A percentile compares a stretch with the other conserved stretches of the same genome.
These are phyloP conservation scores for Clonostachys chloroleuca DNA, from an alignment of 2,329 filamentous ascomycete genomes.

Conservation along the genomic window DNA sequence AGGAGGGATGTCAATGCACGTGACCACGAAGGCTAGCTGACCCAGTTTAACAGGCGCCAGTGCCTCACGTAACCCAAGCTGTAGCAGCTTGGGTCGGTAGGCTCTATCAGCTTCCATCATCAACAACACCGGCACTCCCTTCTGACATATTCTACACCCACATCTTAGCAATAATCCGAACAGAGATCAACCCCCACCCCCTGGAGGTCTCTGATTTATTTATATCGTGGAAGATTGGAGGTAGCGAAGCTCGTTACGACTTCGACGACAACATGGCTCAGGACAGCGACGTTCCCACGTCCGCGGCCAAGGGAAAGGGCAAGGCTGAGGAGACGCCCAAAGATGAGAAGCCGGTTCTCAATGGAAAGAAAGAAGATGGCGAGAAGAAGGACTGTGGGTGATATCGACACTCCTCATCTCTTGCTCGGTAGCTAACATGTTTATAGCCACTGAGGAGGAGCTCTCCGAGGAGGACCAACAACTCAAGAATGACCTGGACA, in stretches of 20 bases:
- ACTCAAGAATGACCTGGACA: constrained; percentile 95
- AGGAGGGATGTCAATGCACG: too few species aligned
- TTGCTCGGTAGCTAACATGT: constrained; percentile 1
- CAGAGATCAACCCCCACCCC: too few species aligned
- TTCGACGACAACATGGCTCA: constrained; percentile 71
- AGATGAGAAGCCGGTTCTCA: constrained; percentile 64
- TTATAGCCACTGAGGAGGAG: constrained; percentile 62
- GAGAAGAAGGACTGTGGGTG: constrained; percentile 40
- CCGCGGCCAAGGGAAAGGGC: constrained; percentile 92
- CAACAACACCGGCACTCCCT: constrained; percentile 1
- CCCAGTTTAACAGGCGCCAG: constrained; percentile 31
- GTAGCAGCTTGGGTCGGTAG: constrained; percentile 26
- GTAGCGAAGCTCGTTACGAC: background rate
- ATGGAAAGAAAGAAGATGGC: constrained; percentile 76
- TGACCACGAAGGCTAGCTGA: constrained; percentile 5
- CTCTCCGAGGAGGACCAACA: constrained; percentile 97
- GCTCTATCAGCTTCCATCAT: constrained; percentile 30
- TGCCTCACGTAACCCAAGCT: constrained; percentile 40
- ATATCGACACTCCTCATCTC: constrained; percentile 2
- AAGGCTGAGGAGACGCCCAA: constrained; percentile 74
- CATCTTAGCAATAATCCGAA: too few species aligned
- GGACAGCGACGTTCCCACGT: constrained; percentile 81
- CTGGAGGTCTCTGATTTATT: too few species aligned
- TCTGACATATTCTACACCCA: too few species aligned
- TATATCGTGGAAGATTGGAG: too few species aligned